Conservation (phyloP, 495 filamentous ascomycete genomes). For the Penicillium silybi region DNA sequence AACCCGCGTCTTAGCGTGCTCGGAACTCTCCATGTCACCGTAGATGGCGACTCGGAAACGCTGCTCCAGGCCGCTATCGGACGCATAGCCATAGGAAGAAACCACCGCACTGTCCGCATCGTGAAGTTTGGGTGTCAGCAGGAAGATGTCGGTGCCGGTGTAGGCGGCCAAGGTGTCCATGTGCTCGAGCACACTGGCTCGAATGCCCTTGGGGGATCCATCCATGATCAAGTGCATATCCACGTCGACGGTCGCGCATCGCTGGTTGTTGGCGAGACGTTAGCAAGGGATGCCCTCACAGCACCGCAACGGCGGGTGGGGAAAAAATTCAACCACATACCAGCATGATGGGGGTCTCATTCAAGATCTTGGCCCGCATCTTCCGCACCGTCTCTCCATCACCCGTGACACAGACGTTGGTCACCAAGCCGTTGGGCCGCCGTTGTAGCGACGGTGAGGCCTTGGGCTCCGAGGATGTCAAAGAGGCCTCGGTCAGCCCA, state of each 20-base stretch:
- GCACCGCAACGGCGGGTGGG: conserved; percentile 3
- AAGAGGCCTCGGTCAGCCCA: conserved; percentile 71
- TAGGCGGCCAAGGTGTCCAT: conserved; percentile 77
- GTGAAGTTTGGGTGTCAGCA: conserved; percentile 72
- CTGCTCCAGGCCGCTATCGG: conserved; percentile 67
- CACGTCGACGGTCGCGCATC: conserved; percentile 87
- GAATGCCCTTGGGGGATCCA: conserved; percentile 56
- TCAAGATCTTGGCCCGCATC: conserved; percentile 79
- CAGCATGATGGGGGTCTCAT: conserved; percentile 80
- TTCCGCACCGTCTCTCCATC: conserved; percentile 77
- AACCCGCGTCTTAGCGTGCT: conserved; percentile 93
- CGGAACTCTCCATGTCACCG: conserved; percentile 89
- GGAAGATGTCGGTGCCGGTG: conserved; percentile 93
- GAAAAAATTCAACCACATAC: conserved; percentile 51
- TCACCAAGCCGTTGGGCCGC: conserved; percentile 70
- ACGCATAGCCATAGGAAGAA: conserved; percentile 61
- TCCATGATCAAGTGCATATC: conserved; percentile 85
- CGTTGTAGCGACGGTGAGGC: conserved; percentile 61
- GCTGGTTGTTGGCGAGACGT: conserved; percentile 47
- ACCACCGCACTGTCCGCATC: conserved; percentile 50
- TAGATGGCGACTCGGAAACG: conserved; percentile 89
- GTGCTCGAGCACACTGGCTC: conserved; percentile 72
- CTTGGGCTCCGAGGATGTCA: conserved; percentile 80
- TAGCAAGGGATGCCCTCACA: conserved; percentile 21
- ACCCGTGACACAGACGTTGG: conserved; percentile 85